These are phyloP conservation scores for Rugonectria rugulosa DNA, from an alignment of 2,329 filamentous ascomycete species.

Conservation along the genomic window DNA sequence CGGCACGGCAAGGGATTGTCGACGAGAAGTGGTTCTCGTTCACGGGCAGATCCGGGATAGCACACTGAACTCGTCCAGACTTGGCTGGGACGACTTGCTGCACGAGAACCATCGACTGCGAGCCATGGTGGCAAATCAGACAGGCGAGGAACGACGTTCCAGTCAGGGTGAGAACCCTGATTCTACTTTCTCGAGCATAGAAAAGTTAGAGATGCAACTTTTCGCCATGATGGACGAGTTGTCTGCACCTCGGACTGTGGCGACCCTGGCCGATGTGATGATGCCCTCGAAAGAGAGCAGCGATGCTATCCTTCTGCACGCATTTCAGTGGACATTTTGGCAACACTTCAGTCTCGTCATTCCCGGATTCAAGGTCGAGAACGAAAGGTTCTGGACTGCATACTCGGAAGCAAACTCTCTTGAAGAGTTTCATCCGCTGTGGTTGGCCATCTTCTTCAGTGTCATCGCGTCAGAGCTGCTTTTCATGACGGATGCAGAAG, in stretches of 20 bases:
- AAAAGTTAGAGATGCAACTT: not conserved
- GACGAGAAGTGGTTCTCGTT: not conserved
- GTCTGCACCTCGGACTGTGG: too few species aligned
- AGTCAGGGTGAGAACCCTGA: not conserved
- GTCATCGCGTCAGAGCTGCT: not conserved
- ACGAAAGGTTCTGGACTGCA: not conserved
- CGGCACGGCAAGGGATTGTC: not conserved
- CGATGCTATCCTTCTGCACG: not conserved
- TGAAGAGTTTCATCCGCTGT: not conserved
- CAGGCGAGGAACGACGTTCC: not conserved
- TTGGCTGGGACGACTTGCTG: too few species aligned
- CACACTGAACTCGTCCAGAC: not conserved
- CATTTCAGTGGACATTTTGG: constrained; percentile 8
- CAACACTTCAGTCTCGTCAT: not conserved
- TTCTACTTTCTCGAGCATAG: too few species aligned
- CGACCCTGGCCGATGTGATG: too few species aligned
- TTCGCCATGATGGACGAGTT: too few species aligned
- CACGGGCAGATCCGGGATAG: not conserved
- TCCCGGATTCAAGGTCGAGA: not conserved
- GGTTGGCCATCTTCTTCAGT: not conserved
- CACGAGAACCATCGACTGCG: not conserved
- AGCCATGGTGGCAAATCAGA: not conserved
- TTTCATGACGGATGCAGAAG: not conserved
- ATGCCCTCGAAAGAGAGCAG: not conserved
- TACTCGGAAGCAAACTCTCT: not conserved